These are phyloP conservation scores for Penicillium sp. DNA, from an alignment of 2,329 filamentous ascomycete genomes.

Conservation along the genomic window DNA sequence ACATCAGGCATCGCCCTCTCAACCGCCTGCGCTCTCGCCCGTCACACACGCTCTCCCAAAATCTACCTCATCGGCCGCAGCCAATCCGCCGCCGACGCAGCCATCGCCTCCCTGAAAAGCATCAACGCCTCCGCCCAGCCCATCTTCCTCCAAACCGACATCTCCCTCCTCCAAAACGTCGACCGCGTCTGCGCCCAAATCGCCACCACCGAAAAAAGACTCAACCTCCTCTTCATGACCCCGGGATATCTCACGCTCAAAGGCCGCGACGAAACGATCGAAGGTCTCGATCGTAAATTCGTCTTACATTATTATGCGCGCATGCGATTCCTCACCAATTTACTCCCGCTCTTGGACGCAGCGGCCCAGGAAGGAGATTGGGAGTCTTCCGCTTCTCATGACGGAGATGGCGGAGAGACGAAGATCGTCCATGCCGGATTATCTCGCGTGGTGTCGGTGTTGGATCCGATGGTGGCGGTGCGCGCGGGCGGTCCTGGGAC, in stretches of 20 bases:
- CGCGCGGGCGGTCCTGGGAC: constrained; percentile 8
- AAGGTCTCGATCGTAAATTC: constrained; percentile 44
- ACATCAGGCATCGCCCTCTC: neutral
- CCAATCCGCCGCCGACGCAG: neutral
- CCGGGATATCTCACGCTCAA: constrained; percentile 26
- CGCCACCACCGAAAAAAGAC: constrained; percentile 27
- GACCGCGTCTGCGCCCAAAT: neutral
- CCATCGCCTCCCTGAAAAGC: neutral
- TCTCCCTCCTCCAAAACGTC: neutral
- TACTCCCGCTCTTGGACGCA: constrained; percentile 27
- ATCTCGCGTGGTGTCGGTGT: constrained; percentile 13
- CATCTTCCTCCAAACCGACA: constrained; percentile 1
- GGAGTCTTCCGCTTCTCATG: neutral
- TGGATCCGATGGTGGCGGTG: neutral
- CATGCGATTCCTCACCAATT: constrained; percentile 40
- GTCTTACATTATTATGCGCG: constrained; percentile 45
- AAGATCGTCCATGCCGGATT: neutral
- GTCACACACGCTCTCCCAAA: neutral
- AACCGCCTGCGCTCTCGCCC: neutral
- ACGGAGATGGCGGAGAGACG: too few species aligned
- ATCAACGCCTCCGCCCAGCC: neutral
- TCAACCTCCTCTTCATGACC: constrained; percentile 38
- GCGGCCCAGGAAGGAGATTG: neutral
- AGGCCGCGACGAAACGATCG: constrained; percentile 35
- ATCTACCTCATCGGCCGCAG: neutral